Conservation (phyloP, 2,329 filamentous ascomycete species). For the Verticillium isaacii region DNA sequence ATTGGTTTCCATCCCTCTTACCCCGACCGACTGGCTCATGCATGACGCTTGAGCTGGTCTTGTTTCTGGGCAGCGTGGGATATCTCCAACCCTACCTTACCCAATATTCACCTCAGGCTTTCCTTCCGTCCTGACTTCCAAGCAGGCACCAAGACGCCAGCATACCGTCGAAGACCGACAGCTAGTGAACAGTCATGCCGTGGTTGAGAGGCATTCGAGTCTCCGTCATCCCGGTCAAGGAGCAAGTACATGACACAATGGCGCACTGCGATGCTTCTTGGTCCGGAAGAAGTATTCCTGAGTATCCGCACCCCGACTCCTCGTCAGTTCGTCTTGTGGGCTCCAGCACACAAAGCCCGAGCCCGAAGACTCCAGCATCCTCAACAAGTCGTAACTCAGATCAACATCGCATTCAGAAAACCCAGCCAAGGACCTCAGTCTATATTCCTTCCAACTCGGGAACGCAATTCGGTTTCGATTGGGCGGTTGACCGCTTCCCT, state of each 20-base stretch:
- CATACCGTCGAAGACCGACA: background rate
- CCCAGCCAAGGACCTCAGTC: slow-evolving; percentile 42
- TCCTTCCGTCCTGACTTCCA: no score
- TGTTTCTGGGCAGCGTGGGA: no score
- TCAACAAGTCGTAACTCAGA: slow-evolving; percentile 8
- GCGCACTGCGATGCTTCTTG: background rate
- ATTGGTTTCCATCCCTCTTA: no score
- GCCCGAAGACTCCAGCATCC: background rate
- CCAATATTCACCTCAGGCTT: background rate
- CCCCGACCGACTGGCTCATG: no score
- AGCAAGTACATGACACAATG: background rate
- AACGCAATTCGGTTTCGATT: slow-evolving; percentile 47
- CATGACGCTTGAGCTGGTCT: no score
- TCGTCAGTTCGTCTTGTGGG: slow-evolving; percentile 32
- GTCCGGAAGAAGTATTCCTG: slow-evolving; percentile 35
- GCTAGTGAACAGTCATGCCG: slow-evolving; percentile 33
- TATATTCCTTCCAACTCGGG: slow-evolving; percentile 53
- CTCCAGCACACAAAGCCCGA: slow-evolving; percentile 6
- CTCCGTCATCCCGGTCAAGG: slow-evolving; percentile 30
- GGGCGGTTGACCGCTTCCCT: slow-evolving; percentile 31
- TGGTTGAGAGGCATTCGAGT: slow-evolving; percentile 43
- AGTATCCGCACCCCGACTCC: slow-evolving; percentile 51
- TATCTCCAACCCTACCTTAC: no score
- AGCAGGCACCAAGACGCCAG: background rate
- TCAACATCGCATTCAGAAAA: slow-evolving; percentile 23